Evolutionary conservation across 306 rosid genomes (phyloP), one percentile per base, ranked within the genome.

Genomic region (Corylus heterophylla): DNA sequence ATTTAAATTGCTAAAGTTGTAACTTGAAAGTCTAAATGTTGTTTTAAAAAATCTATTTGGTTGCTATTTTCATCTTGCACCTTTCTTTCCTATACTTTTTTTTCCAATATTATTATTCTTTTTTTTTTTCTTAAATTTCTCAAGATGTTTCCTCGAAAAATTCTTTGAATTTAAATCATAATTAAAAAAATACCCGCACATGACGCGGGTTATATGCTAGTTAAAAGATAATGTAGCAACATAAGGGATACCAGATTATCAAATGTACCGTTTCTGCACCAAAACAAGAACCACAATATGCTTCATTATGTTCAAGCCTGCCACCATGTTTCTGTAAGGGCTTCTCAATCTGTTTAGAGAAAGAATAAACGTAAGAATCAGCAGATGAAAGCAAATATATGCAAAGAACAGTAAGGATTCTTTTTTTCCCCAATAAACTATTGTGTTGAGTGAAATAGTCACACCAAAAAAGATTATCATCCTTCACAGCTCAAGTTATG

Each of bases 311-410:
- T 81, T 84, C 93, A 75, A 94, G 98, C 79, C 98, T 92, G 71
- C 96, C 93, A 80, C 98, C 98, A 90, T 92, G 89, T 86, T 12
- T 92, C 82, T 94, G 98, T 75, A 94, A 90, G 63, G 98, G 98
- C 74, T 85, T 94, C 80, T 92, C 98, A 86, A 94, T 90, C 98
- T 94, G 89, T 85, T 31, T 12, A 69, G 8, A 39, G 69, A 83
- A 74, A 62, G 71, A 72, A 67, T 50, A 74, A 25, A 75, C 14
- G 59, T 56, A 58, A 12, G 22, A n/a, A 18, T 49, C 31, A 54
- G 61, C 2, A 58, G 66, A 59, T 20, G 39, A 68, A 77, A 35
- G 20, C 77, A 85, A 78, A 20, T 35, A 55, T 67, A 63, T n/a
- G 12, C 67, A 73, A 37, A 64, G 76, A 58, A 56, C 13, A 54